Evolutionary conservation across 768 basidiomycete species (phyloP).

Genomic region (Rubroboletus pulcherrimus): DNA sequence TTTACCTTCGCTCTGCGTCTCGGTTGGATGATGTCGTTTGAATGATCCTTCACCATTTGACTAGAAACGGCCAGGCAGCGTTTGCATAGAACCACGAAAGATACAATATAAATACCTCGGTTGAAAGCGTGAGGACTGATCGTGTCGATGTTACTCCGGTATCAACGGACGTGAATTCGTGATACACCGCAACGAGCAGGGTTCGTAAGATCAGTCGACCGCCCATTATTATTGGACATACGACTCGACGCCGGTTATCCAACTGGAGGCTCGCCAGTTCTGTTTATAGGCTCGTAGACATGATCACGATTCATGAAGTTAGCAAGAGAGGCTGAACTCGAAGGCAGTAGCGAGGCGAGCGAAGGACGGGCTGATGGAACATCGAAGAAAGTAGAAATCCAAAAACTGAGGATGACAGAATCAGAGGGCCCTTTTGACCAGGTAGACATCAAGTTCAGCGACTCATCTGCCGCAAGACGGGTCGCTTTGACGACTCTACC

Average conservation of each 20-base stretch:
- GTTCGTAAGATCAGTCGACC: background rate
- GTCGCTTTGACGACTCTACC: too few species aligned
- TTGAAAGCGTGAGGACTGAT: conserved; percentile 2
- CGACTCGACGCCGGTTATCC: background rate
- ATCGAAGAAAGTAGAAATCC: background rate
- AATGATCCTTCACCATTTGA: too few species aligned
- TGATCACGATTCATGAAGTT: background rate
- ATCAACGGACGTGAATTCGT: background rate
- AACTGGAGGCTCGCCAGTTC: conserved; percentile 1
- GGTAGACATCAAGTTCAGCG: background rate
- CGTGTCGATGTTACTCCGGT: background rate
- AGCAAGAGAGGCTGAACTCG: background rate
- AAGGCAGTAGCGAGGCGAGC: rapidly evolving
- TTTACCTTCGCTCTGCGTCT: too few species aligned
- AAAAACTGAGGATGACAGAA: background rate
- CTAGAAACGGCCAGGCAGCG: background rate
- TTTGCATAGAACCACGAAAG: background rate
- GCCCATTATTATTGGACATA: background rate
- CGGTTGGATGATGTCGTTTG: background rate
- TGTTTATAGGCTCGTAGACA: background rate
- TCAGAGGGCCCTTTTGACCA: background rate
- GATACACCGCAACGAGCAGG: background rate
- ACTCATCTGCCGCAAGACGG: too few species aligned
- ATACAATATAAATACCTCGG: conserved; percentile 1
- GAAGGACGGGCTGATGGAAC: background rate